Conservation (phyloP, 208 protist genomes). For the Crithidia mellificae region DNA sequence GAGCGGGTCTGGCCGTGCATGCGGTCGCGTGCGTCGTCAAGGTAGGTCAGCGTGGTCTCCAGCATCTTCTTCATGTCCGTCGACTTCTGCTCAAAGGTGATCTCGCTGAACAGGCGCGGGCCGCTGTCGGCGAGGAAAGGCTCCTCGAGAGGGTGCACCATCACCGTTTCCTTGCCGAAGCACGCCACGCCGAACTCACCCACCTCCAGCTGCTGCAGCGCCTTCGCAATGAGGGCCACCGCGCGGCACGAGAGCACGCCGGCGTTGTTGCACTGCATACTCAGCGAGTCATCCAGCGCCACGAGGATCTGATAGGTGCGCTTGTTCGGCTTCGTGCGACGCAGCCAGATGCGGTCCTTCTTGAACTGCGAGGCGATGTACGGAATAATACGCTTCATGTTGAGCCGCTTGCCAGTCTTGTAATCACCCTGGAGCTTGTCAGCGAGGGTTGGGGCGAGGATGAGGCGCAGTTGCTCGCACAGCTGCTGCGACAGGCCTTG, state of each 20-base stretch:
- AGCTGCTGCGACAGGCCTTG: conserved; percentile 94
- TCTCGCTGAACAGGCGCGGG: conserved; percentile 89
- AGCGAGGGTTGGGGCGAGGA: conserved; percentile 97
- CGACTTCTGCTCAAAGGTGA: conserved; percentile 95
- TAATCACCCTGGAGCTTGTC: conserved; percentile 99
- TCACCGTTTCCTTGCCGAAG: conserved; percentile 95
- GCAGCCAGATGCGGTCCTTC: conserved; percentile 99
- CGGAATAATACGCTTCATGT: conserved; percentile 99
- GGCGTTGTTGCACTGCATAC: conserved; percentile 96
- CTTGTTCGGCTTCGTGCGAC: conserved; percentile 98
- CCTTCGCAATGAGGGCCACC: conserved; percentile 95
- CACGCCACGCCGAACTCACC: conserved; percentile 95
- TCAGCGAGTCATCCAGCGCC: conserved; percentile 99
- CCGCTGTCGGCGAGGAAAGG: conserved; percentile 94
- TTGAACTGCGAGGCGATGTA: conserved; percentile 99
- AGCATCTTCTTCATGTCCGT: conserved; percentile 93
- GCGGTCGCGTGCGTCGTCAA: conserved; percentile 75
- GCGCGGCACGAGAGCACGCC: conserved; percentile 95
- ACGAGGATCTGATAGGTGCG: conserved; percentile 99
- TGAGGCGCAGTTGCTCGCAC: conserved; percentile 99
- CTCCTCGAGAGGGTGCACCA: conserved; percentile 96
- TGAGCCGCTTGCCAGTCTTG: conserved; percentile 99
- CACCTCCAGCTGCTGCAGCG: conserved; percentile 97
- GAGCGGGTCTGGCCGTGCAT: conserved; percentile 76
- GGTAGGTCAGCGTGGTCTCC: conserved; percentile 65